phyloP scores from a whole-genome alignment of 768 basidiomycete genomes.

The Arthromyces matolae region DNA sequence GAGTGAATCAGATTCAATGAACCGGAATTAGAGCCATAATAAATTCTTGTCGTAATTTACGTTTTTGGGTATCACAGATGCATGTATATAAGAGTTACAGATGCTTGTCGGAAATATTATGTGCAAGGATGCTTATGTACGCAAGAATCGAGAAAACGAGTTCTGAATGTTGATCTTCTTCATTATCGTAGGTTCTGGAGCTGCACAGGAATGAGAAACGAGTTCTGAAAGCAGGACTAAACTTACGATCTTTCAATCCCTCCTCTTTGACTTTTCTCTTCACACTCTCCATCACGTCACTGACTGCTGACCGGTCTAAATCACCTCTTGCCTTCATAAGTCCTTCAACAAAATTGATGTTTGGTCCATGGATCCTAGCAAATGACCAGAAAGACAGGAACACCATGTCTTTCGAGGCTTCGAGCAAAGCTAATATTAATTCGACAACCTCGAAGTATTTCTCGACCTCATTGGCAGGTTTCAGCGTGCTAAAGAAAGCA shows the following conservation, averaged over 20 bases:
- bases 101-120: conserved; percentile 9
- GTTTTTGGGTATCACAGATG: conserved; percentile 15
- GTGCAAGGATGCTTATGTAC: conserved; percentile 27
- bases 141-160: conserved; percentile 72
- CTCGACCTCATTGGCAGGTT: conserved; percentile 77
- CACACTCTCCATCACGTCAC: conserved; percentile 91
- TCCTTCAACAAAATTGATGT: conserved; percentile 86
- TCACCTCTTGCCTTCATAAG: conserved; percentile 88
- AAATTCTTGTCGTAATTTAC: conserved; percentile 13
- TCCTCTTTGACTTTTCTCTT: conserved; percentile 93
- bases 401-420: conserved; percentile 83
- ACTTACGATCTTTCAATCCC: conserved; percentile 74
- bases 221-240: neutral
- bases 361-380: conserved; percentile 91
- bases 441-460: conserved; percentile 83
- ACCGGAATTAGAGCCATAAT: no score
- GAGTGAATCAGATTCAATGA: conserved; percentile 30
- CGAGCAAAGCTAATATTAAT: conserved; percentile 73
- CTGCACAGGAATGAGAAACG: conserved; percentile 33
- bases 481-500: conserved; percentile 76
- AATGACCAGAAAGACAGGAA: conserved; percentile 95
- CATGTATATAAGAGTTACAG: conserved; percentile 18
- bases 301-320: conserved; percentile 81
- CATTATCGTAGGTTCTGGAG: conserved; percentile 84
- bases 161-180: conserved; percentile 81